These are phyloP conservation scores for Colletotrichum cuscutae DNA, from an alignment of 2,329 filamentous ascomycete species.

Conservation along the genomic window DNA sequence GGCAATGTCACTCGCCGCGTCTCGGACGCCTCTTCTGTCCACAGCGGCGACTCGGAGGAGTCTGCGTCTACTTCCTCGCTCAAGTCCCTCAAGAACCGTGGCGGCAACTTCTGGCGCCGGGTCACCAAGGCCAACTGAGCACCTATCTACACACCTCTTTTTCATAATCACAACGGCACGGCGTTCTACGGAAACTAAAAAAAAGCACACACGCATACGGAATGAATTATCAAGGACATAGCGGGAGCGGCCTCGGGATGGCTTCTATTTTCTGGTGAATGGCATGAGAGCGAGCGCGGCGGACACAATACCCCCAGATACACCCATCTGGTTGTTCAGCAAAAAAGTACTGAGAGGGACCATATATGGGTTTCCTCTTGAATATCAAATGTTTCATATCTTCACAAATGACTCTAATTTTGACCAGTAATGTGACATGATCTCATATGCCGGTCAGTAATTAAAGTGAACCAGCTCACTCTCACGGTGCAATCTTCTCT, in stretches of 20 bases:
- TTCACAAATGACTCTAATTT: background rate
- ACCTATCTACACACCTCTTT: background rate
- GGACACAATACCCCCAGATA: constrained; percentile 48
- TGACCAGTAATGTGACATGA: no score
- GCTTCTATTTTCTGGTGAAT: constrained; percentile 53
- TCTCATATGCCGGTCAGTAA: background rate
- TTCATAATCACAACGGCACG: constrained; percentile 2
- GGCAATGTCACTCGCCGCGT: constrained; percentile 74
- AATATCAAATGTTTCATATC: constrained; percentile 9
- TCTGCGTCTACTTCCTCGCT: constrained; percentile 33
- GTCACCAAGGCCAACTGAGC: constrained; percentile 42
- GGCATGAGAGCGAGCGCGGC: constrained; percentile 39
- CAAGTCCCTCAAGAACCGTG: constrained; percentile 33
- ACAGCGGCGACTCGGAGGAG: constrained; percentile 41
- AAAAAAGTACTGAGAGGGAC: constrained; percentile 6
- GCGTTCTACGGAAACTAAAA: constrained; percentile 22
- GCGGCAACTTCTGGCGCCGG: constrained; percentile 51
- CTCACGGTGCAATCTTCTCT: background rate
- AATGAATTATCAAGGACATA: background rate
- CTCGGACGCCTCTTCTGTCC: constrained; percentile 64
- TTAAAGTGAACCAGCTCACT: background rate
- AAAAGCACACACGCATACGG: background rate
- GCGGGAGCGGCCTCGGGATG: background rate
- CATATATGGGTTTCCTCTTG: constrained; percentile 17
- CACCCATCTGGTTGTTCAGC: constrained; percentile 8